Percentiles rank a stretch among this genome's conserved stretches.
phyloP scores from a whole-genome alignment of 345 rosid species.

The Populus deltoides region DNA sequence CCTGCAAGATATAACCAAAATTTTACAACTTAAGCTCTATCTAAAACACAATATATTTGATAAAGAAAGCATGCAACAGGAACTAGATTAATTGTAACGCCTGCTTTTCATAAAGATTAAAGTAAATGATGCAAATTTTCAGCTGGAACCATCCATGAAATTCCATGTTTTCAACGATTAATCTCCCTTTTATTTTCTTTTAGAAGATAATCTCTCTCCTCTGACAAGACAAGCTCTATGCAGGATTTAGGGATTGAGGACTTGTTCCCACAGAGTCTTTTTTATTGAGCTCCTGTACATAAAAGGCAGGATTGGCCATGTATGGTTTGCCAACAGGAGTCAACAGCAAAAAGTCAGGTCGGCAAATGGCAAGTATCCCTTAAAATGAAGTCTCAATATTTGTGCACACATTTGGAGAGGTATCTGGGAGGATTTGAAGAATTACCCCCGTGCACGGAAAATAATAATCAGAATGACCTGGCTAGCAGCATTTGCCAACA shows the following conservation, averaged over 20 bases:
- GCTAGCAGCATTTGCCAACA: not conserved
- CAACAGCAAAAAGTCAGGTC: not conserved
- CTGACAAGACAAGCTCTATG: not conserved
- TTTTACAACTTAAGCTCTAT: not conserved
- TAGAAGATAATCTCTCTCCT: not conserved
- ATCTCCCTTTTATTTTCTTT: not conserved
- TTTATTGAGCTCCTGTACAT: not conserved
- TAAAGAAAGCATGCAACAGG: not conserved
- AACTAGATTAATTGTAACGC: not conserved
- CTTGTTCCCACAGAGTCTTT: not conserved
- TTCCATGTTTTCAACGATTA: not conserved
- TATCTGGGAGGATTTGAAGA: not conserved
- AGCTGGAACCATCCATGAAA: not conserved
- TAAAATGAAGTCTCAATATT: not conserved
- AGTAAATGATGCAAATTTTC: not conserved
- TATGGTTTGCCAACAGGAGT: not conserved
- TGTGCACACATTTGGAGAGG: not conserved
- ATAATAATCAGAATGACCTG: not conserved
- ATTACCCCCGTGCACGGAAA: not conserved
- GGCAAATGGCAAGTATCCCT: not conserved
- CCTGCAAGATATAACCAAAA: slow-evolving; percentile 45
- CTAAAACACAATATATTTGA: not conserved
- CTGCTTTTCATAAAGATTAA: not conserved
- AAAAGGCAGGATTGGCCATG: not conserved
- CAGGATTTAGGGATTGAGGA: not conserved